phyloP scores from a whole-genome alignment of 176 grass and related monocot species.

The Pontederia crassipes region DNA sequence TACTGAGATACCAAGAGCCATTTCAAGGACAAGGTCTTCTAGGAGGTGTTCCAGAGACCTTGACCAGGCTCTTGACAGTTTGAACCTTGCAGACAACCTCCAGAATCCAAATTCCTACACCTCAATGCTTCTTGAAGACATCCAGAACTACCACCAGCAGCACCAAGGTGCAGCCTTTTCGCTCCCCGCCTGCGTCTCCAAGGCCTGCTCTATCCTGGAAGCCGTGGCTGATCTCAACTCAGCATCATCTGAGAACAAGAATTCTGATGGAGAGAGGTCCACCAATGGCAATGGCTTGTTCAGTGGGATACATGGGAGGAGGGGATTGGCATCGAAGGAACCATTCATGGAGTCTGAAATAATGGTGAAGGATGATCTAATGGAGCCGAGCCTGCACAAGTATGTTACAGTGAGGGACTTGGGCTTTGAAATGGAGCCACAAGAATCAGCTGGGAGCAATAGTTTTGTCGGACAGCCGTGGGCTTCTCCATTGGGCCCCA shows the following conservation, averaged over 20 bases:
- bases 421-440: slow-evolving; percentile 43
- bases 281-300: slow-evolving; percentile 35
- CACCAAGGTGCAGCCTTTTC: slow-evolving; percentile 39
- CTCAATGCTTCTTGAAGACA: slow-evolving; percentile 76
- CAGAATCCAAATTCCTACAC: slow-evolving; percentile 41
- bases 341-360: slow-evolving; percentile 53
- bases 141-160: slow-evolving; percentile 82
- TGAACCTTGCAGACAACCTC: not conserved
- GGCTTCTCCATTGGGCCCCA: slow-evolving; percentile 62
- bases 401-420: slow-evolving; percentile 73
- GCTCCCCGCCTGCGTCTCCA: slow-evolving; percentile 80
- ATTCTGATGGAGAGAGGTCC: slow-evolving; percentile 26
- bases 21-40: slow-evolving; percentile 42
- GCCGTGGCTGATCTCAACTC: slow-evolving; percentile 87
- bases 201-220: slow-evolving; percentile 95
- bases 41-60: slow-evolving; percentile 65
- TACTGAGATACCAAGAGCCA: slow-evolving; percentile 34
- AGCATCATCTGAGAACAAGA: slow-evolving; percentile 53
- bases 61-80: slow-evolving; percentile 29
- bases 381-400: slow-evolving; percentile 76
- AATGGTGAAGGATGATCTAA: slow-evolving; percentile 48
- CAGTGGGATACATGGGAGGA: slow-evolving; percentile 25
- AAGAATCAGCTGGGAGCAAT: slow-evolving; percentile 88
- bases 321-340: not conserved
- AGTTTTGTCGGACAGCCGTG: slow-evolving; percentile 56